Evolutionary conservation across 306 rosid species (phyloP).

Genomic region (Cucurbita pepo): DNA sequence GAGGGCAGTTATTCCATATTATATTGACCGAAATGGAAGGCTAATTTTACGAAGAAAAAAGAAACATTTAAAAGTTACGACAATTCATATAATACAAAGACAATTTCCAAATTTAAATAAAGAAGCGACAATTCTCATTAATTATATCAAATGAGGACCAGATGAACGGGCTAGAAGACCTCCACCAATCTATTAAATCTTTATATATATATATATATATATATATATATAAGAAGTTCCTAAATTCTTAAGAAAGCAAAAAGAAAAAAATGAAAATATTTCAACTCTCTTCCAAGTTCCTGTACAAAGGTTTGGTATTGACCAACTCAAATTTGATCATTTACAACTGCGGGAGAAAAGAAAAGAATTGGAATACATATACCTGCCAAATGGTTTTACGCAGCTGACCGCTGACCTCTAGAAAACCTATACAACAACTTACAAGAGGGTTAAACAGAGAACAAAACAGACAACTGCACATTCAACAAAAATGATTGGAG

Average conservation of each 20-base stretch:
- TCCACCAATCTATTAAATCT: too few species aligned
- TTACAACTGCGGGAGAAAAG: not conserved
- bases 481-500: conserved; percentile 1
- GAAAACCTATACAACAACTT: conserved; percentile 2
- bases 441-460: not conserved
- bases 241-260: too few species aligned
- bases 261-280: not conserved
- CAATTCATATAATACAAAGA: not conserved
- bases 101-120: not conserved
- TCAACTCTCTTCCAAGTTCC: not conserved
- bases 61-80: not conserved
- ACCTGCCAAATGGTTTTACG: not conserved
- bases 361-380: not conserved
- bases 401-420: not conserved
- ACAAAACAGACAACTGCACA: not conserved
- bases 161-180: not conserved
- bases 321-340: conserved; percentile 3
- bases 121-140: not conserved
- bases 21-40: not conserved
- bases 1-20: too few species aligned
- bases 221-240: too few species aligned
- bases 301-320: conserved; percentile 1
- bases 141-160: not conserved
- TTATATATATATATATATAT: too few species aligned
- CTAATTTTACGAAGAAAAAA: not conserved